Conservation (phyloP, 495 filamentous ascomycete genomes). For the Xylaria acuta region DNA sequence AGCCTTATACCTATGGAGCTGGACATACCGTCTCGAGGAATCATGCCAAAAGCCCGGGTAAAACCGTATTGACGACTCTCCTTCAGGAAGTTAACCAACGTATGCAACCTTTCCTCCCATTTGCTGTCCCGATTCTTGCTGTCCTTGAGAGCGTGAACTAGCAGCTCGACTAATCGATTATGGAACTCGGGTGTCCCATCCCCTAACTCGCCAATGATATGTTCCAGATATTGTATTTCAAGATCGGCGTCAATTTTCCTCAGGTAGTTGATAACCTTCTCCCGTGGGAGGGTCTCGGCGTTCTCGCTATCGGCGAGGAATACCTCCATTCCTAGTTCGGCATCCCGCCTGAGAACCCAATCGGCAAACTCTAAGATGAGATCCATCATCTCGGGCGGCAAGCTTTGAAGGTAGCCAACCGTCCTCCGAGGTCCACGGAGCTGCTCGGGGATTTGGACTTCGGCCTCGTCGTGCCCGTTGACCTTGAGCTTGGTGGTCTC, state of each 20-base stretch:
- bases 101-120: slow-evolving; percentile 63
- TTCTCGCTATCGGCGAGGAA: slow-evolving; percentile 95
- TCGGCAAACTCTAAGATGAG: slow-evolving; percentile 88
- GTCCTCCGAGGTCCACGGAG: slow-evolving; percentile 86
- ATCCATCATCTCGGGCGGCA: slow-evolving; percentile 87
- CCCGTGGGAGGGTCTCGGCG: slow-evolving; percentile 84
- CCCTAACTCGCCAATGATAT: slow-evolving; percentile 86
- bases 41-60: slow-evolving; percentile 71
- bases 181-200: slow-evolving; percentile 87
- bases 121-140: slow-evolving; percentile 51
- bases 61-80: slow-evolving; percentile 81
- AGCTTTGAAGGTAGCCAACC: slow-evolving; percentile 85
- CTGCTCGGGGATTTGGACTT: slow-evolving; percentile 61
- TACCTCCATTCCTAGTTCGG: slow-evolving; percentile 88
- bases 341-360: slow-evolving; percentile 79
- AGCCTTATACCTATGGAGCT: neutral
- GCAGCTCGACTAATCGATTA: slow-evolving; percentile 78
- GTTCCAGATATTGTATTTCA: slow-evolving; percentile 85
- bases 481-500: slow-evolving; percentile 37
- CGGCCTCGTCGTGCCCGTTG: slow-evolving; percentile 35
- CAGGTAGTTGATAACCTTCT: slow-evolving; percentile 76
- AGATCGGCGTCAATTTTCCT: slow-evolving; percentile 69
- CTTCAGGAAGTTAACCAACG: slow-evolving; percentile 75
- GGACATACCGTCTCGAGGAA: slow-evolving; percentile 77
- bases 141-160: slow-evolving; percentile 67